Base-by-base conservation (phyloP, 164 flowering plant species). In the Vitis vinifera region DNA sequence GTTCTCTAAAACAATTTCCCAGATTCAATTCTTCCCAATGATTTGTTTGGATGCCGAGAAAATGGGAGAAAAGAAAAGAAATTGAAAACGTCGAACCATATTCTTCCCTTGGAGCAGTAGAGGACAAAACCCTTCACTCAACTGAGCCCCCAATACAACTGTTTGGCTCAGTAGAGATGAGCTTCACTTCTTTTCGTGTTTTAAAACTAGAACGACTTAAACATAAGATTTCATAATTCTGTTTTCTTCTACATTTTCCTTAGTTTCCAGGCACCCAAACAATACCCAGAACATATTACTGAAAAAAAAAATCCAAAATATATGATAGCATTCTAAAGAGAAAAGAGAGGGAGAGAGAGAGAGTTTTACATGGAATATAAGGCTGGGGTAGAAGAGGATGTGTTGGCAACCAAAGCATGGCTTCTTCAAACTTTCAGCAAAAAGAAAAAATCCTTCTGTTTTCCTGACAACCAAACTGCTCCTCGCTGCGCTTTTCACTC, bases 331-430 rank as follows among this genome's bases (percentile, higher is more conserved):
- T 37, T 37, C 7, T 37, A 66, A 37, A 66, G 70, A 67, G 65
- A 51, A 55, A 48, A 53, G 73, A 72, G 62, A 69, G 71, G 62
- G 67, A 55, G 51, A 53, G 73, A 72, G 62, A 69, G 71, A 65
- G 67, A 69, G 63, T 68, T 74, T 77, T 73, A 80, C 82, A 74
- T 2, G 66, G 68, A 58, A 71, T 55, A 71, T 53, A 62, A n/a
- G 75, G 59, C 2, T 27, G 71, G 14, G 79, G 57, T 10, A 48
- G 62, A 48, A 57, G 61, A 55, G 71, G 68, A 60, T 69, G 59
- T 3, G 77, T 31, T 47, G 77, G 70, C 67, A 65, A 55, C 23
- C 71, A 56, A 57, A 73, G 27, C 82, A 83, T 83, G 71, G 71
- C 70, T 62, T 72, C 71, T 66, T 17, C 47, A 51, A 62, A 19